Base-by-base conservation (phyloP, 2,329 filamentous ascomycete genomes). In the Daldinia sp. region DNA sequence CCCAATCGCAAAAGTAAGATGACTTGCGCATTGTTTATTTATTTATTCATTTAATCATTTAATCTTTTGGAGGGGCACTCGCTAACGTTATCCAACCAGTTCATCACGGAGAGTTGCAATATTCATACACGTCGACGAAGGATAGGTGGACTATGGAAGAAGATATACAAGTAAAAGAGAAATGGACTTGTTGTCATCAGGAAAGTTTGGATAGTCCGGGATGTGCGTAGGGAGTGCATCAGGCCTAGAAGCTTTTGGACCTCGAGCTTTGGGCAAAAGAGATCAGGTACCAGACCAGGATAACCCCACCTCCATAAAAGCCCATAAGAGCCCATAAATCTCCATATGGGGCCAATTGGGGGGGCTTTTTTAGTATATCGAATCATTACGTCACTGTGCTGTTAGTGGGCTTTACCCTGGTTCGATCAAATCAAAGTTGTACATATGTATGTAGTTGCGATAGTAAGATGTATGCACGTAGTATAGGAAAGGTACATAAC, bases 321-420 rank as follows among this genome's bases (percentile, higher is more conserved):
- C 20, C 20, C 20, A 23, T 23, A 23, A 33, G 41, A 13, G 5
- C 13, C 41, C 41, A 42, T 42, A 42, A 42, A 51, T 51, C 46
- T 51, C 46, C 46, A 33, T 51, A 51, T 33, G 46, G 46, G 41
- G 23, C 44, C 44, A 48, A 48, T 48, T 48, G 4, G 13, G 23
- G 26, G 13, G 15, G 18, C 10, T 18, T 51, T 51, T 51, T 51
- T 26, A 51, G 15, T 15, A 33, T 12, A 9, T 10, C 7, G 18
- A 51, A 33, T 51, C 46, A 51, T 51, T 51, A 51, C 46, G 46
- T 51, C 46, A 51, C 28, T 33, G 46, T 51, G 7, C 46, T 51
- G 26, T 51, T 51, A 51, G 46, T 51, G 46, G 46, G 46, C 6
- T 33, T 51, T 51, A 51, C 46, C 15, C 46, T 51, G 15, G 26